A percentile compares a stretch with the other conserved stretches of the same genome.
Conservation (phyloP, 164 flowering plant species). For the Euptelea pleiosperma region DNA sequence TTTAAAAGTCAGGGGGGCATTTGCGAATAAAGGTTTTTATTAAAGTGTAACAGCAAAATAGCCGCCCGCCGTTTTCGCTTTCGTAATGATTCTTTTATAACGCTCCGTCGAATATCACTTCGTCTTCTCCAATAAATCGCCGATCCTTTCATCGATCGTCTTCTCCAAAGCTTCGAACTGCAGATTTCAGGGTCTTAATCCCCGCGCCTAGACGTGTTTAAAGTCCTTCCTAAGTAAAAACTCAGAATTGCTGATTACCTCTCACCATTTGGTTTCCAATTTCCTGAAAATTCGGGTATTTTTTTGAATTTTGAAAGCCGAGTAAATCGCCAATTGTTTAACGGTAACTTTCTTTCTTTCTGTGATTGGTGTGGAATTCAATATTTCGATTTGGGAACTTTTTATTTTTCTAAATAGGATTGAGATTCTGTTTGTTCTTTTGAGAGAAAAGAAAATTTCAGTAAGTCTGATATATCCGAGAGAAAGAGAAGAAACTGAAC, state of each 20-base stretch:
- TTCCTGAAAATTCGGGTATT: not conserved
- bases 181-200: not conserved
- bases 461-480: no score
- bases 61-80: no score
- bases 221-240: not conserved
- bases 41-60: no score
- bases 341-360: not conserved
- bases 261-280: not conserved
- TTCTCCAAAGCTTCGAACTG: not conserved
- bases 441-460: no score
- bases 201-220: not conserved
- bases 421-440: no score
- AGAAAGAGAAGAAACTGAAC: no score
- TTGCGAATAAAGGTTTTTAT: no score
- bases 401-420: not conserved
- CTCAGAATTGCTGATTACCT: not conserved
- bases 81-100: not conserved
- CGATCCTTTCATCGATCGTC: not conserved
- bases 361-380: not conserved
- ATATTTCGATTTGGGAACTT: not conserved
- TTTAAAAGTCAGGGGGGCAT: no score
- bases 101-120: conserved; percentile 4
- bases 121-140: conserved; percentile 4
- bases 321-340: not conserved
- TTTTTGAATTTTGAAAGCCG: conserved; percentile 5